Evolutionary conservation across 2,329 filamentous ascomycete genomes (phyloP).

Genomic region (Talaromyces albobiverticillius): DNA sequence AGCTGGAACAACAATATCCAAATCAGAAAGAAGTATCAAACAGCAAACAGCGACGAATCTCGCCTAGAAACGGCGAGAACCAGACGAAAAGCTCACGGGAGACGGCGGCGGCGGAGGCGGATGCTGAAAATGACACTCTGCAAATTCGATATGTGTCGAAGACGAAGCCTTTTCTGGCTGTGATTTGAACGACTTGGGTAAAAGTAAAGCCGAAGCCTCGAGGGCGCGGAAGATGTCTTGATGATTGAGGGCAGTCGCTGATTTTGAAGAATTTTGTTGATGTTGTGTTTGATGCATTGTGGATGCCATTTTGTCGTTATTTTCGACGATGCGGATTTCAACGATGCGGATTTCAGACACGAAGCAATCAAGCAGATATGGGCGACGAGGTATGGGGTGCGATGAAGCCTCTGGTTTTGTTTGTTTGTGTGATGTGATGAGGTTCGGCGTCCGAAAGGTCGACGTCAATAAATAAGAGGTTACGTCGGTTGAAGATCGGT

Average conservation of each 20-base stretch:
- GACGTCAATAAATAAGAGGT: no score
- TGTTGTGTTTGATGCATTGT: conserved; percentile 1
- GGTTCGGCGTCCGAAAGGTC: no score
- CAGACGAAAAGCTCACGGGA: conserved; percentile 23
- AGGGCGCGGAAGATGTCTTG: conserved; percentile 40
- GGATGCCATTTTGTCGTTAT: neutral
- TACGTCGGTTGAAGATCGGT: no score
- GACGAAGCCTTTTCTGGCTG: conserved; percentile 1
- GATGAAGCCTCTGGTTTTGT: no score
- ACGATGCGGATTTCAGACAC: no score
- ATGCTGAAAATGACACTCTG: conserved; percentile 12
- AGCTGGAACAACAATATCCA: neutral
- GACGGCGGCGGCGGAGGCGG: conserved; percentile 32
- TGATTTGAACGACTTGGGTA: conserved; percentile 25
- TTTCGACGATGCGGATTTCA: no score
- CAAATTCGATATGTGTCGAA: conserved; percentile 4
- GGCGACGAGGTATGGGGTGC: no score
- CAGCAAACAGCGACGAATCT: no score
- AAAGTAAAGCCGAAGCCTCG: conserved; percentile 29
- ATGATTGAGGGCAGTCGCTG: conserved; percentile 26
- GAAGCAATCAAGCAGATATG: no score
- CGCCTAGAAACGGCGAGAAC: neutral
- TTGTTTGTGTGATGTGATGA: no score
- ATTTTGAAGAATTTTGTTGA: neutral
- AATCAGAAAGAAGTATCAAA: neutral